phyloP scores from a whole-genome alignment of 257 asterid genomes.

The Cinchona pubescens region DNA sequence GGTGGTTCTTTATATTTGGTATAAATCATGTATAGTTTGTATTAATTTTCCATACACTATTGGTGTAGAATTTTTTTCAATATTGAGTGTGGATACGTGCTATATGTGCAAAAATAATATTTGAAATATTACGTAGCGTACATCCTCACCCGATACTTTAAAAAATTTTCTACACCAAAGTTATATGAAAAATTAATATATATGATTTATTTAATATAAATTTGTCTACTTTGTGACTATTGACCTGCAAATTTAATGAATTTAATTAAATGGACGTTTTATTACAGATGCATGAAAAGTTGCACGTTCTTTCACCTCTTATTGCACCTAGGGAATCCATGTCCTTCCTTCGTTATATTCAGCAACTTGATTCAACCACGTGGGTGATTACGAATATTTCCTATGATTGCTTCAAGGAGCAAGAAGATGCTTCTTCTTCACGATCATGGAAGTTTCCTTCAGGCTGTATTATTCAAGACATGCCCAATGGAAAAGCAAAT shows the following conservation, averaged over 20 bases:
- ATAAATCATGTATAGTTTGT: not conserved
- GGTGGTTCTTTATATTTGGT: constrained; percentile 59
- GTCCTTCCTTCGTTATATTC: constrained; percentile 53
- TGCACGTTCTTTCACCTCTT: constrained; percentile 66
- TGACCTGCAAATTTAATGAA: not conserved
- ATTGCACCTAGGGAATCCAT: constrained; percentile 67
- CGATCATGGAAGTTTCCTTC: constrained; percentile 69
- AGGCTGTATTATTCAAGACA: constrained; percentile 64
- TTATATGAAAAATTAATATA: no score
- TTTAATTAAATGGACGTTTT: not conserved
- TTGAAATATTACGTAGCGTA: no score
- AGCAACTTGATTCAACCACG: constrained; percentile 42
- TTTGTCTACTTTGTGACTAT: not conserved
- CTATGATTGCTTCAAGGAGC: constrained; percentile 39
- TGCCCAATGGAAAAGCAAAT: constrained; percentile 50
- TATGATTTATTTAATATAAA: no score
- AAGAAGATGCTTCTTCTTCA: constrained; percentile 36
- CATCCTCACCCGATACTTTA: no score
- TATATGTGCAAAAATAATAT: no score
- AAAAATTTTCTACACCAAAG: no score
- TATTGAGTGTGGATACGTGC: no score
- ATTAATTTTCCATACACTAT: no score
- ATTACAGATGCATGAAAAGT: constrained; percentile 59
- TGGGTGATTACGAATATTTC: constrained; percentile 69
- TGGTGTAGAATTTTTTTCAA: no score